Evolutionary conservation across 2,329 filamentous ascomycete species (phyloP), one percentile per base, ranked within the genome.

Genomic region (Alternaria incomplexa): DNA sequence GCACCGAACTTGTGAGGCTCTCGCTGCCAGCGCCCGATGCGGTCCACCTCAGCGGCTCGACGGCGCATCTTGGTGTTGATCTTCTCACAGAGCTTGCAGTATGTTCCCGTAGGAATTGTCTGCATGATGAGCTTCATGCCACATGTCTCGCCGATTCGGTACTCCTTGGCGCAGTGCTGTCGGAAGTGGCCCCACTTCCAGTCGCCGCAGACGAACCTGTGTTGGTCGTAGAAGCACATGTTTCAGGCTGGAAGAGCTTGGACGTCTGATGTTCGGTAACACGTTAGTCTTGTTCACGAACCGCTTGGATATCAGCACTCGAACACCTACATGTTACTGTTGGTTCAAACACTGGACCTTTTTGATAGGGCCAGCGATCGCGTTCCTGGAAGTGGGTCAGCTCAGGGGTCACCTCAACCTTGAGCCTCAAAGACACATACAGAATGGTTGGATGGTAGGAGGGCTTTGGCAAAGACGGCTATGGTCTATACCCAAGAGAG

Each of bases 191-290:
- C 92, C 94, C 94, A 98, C 81, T 93, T 93, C 90, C 91, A 97
- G 86, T 93, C 95, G 76, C 92, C 91, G 83, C 95, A 98, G 61
- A 81, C 81, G 87, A 92, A 97, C 73, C 89, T 87, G 80, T 91
- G 93, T 82, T 95, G 91, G 76, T 97, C 93, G 85, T 94, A 98
- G 86, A 96, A 97, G 85, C 95, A 97, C 95, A 98, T 97, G 77
- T 80, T 76, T 77, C 70, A 77, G 70, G 66, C 65, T 59, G 68
- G 67, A 66, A 75, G 74, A 76, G 73, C 65, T 67, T 68, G 74
- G 62, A 51, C 69, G 66, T 63, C 71, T 76, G 63, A 67, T 65
- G 65, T 71, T 69, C 61, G 62, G 60, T 62, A 63, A 66, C 68
- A 72, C 64, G 67, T 80, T 70, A 80, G 76, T 61, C 62, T 65